Evolutionary conservation across 2,329 filamentous ascomycete species (phyloP).

Genomic region (Raffaelea deltoideospora): DNA sequence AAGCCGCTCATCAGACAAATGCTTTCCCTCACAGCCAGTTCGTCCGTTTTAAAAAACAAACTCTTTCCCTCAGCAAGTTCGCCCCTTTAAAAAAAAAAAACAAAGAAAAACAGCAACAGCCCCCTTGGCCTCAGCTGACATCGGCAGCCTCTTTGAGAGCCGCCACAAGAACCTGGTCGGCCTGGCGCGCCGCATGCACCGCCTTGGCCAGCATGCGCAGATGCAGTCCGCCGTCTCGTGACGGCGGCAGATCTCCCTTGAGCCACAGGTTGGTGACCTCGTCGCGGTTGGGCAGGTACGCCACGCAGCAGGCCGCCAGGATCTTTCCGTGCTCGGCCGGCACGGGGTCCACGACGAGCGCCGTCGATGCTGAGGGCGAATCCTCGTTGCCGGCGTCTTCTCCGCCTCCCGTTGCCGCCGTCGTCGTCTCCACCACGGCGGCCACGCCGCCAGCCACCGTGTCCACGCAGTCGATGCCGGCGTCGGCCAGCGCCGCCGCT

Average conservation of each 20-base stretch:
- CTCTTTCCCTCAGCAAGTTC: too few relatives aligned
- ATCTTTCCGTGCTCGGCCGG: slow-evolving; percentile 66
- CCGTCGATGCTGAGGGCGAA: background rate
- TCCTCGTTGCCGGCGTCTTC: slow-evolving; percentile 19
- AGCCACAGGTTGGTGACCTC: slow-evolving; percentile 94
- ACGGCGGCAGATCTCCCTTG: slow-evolving; percentile 49
- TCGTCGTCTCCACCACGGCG: slow-evolving; percentile 42
- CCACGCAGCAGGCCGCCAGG: slow-evolving; percentile 74
- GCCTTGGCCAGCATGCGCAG: slow-evolving; percentile 25
- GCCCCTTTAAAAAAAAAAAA: too few relatives aligned
- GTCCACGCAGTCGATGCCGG: slow-evolving; percentile 91
- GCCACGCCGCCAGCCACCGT: slow-evolving; percentile 80
- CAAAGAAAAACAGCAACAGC: too few relatives aligned
- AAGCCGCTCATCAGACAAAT: background rate
- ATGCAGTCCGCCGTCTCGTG: slow-evolving; percentile 22
- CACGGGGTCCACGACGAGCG: slow-evolving; percentile 63
- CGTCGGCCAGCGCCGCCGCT: slow-evolving; percentile 82
- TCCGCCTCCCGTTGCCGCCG: slow-evolving; percentile 12
- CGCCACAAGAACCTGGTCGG: slow-evolving; percentile 25
- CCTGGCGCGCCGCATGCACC: slow-evolving; percentile 24
- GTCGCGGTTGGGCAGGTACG: slow-evolving; percentile 71
- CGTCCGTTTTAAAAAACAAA: too few relatives aligned
- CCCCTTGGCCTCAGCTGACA: background rate
- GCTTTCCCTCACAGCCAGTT: too few relatives aligned
- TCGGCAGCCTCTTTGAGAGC: slow-evolving; percentile 21